phyloP scores from a whole-genome alignment of 768 basidiomycete genomes.

The Nidularia sp. region DNA sequence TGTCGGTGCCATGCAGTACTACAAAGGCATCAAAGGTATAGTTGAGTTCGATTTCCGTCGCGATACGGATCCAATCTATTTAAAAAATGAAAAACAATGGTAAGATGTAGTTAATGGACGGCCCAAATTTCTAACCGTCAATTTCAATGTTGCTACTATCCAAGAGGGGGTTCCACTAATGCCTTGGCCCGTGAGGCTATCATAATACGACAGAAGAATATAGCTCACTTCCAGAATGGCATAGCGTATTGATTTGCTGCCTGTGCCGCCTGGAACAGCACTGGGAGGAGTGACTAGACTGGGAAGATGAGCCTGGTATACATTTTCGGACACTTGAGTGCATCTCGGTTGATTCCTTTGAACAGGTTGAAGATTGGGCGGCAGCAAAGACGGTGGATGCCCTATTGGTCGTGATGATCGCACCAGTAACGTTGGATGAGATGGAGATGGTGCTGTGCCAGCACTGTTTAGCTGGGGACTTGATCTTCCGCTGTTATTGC shows the following conservation, averaged over 20 bases:
- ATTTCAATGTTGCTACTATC: constrained; percentile 91
- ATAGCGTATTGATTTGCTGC: constrained; percentile 75
- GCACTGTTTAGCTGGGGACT: constrained; percentile 28
- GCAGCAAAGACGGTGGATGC: constrained; percentile 29
- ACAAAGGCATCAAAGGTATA: constrained; percentile 92
- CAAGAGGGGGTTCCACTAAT: constrained; percentile 80
- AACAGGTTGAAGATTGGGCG: constrained; percentile 13
- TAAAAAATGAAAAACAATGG: no score
- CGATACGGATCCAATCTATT: constrained; percentile 86
- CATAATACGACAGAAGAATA: constrained; percentile 3
- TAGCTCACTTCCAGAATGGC: constrained; percentile 71
- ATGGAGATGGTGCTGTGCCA: constrained; percentile 15
- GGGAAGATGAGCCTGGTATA: constrained; percentile 73
- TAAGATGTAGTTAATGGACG: no score
- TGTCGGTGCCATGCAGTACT: constrained; percentile 87
- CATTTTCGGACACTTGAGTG: constrained; percentile 49
- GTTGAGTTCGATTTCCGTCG: constrained; percentile 90
- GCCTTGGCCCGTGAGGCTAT: constrained; percentile 5
- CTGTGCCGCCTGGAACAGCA: constrained; percentile 51
- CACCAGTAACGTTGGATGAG: constrained; percentile 47
- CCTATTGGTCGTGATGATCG: constrained; percentile 71
- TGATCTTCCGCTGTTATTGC: constrained; percentile 49
- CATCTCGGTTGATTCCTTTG: constrained; percentile 31
- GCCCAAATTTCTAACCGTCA: constrained; percentile 40
- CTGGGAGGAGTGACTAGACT: constrained; percentile 78